These are phyloP conservation scores for Hansfordia pulvinata DNA, from an alignment of 2,329 filamentous ascomycete genomes.

Conservation along the genomic window DNA sequence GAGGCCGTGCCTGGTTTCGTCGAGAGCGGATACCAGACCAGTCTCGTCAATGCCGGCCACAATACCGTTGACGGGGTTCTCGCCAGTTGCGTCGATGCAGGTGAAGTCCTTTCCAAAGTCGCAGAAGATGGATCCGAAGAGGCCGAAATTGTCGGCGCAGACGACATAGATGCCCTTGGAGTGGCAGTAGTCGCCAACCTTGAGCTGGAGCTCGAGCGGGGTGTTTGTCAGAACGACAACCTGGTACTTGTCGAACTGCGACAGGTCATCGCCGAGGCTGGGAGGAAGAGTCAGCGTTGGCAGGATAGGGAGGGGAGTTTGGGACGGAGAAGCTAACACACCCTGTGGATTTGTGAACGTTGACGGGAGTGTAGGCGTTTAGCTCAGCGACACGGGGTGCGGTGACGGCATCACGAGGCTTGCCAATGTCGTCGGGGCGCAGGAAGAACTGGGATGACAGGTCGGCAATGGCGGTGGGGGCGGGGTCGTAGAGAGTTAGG, in stretches of 20 bases:
- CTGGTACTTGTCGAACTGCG: slow-evolving; percentile 81
- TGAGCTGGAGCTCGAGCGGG: slow-evolving; percentile 64
- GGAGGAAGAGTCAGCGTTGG: no score
- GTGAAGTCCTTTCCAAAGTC: slow-evolving; percentile 95
- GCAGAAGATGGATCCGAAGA: slow-evolving; percentile 93
- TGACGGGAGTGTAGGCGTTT: slow-evolving; percentile 90
- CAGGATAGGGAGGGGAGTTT: background rate
- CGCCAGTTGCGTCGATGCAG: slow-evolving; percentile 78
- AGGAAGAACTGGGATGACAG: slow-evolving; percentile 98
- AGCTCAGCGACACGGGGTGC: slow-evolving; percentile 84
- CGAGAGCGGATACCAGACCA: slow-evolving; percentile 80
- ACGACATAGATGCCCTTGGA: slow-evolving; percentile 85
- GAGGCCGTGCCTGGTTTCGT: slow-evolving; percentile 88
- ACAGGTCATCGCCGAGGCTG: slow-evolving; percentile 62
- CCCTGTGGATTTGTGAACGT: slow-evolving; percentile 52
- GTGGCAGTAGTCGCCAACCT: slow-evolving; percentile 87
- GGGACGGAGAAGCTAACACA: slow-evolving; percentile 15
- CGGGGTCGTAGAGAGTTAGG: slow-evolving; percentile 82
- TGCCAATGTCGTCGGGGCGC: slow-evolving; percentile 74
- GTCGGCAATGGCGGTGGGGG: slow-evolving; percentile 71
- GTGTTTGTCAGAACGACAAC: slow-evolving; percentile 83
- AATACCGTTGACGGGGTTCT: slow-evolving; percentile 77
- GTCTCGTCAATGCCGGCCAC: slow-evolving; percentile 82
- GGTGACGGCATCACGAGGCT: slow-evolving; percentile 76
- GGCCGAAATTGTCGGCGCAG: slow-evolving; percentile 76